Conservation (phyloP, 495 filamentous ascomycete genomes). For the Aspergillus steynii region DNA sequence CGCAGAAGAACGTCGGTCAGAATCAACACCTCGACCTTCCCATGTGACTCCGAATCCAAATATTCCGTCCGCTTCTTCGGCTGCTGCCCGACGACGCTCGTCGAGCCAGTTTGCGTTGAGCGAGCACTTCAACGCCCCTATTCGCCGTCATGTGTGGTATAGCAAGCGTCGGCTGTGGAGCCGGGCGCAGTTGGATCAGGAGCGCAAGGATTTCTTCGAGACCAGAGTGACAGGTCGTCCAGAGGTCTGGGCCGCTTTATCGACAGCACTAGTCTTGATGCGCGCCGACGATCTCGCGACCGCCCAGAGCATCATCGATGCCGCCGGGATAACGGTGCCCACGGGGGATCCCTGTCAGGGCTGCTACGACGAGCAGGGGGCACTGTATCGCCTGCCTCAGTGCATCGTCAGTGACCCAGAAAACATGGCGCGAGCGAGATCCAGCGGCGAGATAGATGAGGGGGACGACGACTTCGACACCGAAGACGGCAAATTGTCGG, state of each 20-base stretch:
- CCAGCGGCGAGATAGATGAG: conserved; percentile 22
- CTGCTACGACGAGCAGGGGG: conserved; percentile 75
- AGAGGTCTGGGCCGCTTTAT: conserved; percentile 78
- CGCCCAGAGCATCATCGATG: conserved; percentile 75
- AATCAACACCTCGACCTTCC: conserved; percentile 6
- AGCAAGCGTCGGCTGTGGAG: conserved; percentile 55
- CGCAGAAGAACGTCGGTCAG: conserved; percentile 21
- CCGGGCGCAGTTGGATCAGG: conserved; percentile 45
- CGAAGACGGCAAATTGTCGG: conserved; percentile 46
- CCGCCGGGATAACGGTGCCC: conserved; percentile 76
- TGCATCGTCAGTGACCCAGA: conserved; percentile 74
- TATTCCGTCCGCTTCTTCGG: conserved; percentile 15
- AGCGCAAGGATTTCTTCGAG: conserved; percentile 72
- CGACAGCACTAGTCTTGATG: conserved; percentile 63
- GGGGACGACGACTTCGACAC: conserved; percentile 43
- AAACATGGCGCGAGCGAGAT: conserved; percentile 56
- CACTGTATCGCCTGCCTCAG: conserved; percentile 72
- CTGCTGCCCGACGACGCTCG: conserved; percentile 21
- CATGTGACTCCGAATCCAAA: conserved; percentile 4
- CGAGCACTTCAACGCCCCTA: conserved; percentile 53
- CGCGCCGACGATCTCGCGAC: conserved; percentile 61
- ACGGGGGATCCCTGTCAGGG: conserved; percentile 71
- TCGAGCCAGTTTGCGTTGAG: conserved; percentile 26
- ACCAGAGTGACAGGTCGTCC: conserved; percentile 74
- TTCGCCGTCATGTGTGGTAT: conserved; percentile 52